phyloP scores from a whole-genome alignment of 495 filamentous ascomycete genomes.

The Penicillium soppii region DNA sequence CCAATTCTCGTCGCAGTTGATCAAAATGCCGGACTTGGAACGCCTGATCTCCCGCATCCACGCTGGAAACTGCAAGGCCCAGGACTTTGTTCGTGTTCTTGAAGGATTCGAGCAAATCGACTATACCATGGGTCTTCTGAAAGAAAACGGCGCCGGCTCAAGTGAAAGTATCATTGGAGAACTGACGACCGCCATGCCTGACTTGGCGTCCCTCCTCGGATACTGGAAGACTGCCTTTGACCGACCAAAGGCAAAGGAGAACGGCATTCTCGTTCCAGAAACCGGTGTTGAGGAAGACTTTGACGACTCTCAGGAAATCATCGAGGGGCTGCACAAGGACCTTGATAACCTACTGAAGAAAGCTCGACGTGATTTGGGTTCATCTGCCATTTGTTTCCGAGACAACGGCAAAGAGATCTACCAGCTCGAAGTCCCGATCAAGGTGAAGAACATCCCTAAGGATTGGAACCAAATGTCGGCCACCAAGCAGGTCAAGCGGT shows the following conservation, averaged over 20 bases:
- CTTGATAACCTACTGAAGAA: constrained; percentile 71
- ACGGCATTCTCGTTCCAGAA: constrained; percentile 78
- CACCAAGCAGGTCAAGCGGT: constrained; percentile 86
- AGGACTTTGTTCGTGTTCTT: constrained; percentile 90
- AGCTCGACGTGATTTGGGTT: constrained; percentile 64
- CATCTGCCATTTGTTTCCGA: constrained; percentile 71
- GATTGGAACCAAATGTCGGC: constrained; percentile 96
- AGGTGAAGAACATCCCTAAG: constrained; percentile 78
- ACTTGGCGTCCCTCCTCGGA: constrained; percentile 67
- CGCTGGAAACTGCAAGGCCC: constrained; percentile 79
- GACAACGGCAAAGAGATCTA: constrained; percentile 98
- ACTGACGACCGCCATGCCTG: constrained; percentile 80
- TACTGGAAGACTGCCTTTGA: constrained; percentile 96
- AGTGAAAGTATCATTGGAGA: constrained; percentile 71
- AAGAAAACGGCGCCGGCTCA: constrained; percentile 59
- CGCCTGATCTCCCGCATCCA: constrained; percentile 93
- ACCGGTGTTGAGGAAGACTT: constrained; percentile 92
- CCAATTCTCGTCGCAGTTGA: constrained; percentile 79
- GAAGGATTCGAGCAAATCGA: constrained; percentile 98
- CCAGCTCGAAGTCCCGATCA: constrained; percentile 86
- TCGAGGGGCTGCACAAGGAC: constrained; percentile 68
- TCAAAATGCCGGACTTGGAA: constrained; percentile 92
- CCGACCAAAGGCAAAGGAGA: constrained; percentile 72
- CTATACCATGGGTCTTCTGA: constrained; percentile 78
- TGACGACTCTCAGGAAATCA: constrained; percentile 76